Evolutionary conservation across 2,329 filamentous ascomycete species (phyloP), one percentile per base, ranked within the genome.

Genomic region (Aspergillus sp.): DNA sequence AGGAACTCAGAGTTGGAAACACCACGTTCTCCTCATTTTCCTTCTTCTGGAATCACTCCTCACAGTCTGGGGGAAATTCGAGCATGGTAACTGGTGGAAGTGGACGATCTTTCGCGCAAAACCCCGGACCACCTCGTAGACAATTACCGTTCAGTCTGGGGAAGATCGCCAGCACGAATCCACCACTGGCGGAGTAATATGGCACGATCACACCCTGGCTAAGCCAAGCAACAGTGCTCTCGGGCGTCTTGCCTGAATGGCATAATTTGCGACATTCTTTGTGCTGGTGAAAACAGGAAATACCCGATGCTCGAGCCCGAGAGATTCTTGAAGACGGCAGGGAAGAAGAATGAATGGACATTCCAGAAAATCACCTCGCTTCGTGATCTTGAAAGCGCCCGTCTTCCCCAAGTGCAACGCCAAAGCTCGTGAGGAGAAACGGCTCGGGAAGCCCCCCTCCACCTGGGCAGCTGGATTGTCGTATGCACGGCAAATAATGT

Each of bases 151-250:
- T 55, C 44, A 48, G 17, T 37, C 56, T 59, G 56, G 61, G 27
- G 58, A 62, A 47, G 61, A 62, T 65, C 57, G 56, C 44, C 61
- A 54, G 40, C 33, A 27, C 46, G 53, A 59, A 55, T 57, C 61
- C 59, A 60, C 61, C 59, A 64, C 43, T 64, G 12, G 52, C 24
- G 19, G 17, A 40, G 17, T 9, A 41, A 23, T 8, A 6, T 56
- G 11, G 48, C 47, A 55, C 48, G 40, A 56, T 55, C 24, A 49
- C 27, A 35, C 44, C 48, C 54, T 12, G 33, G 39, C 33, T 12
- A n/a, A 14, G 35, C 35, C 33, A 48, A 31, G 21, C 21, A 23
- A 15, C 12, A 17, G 43, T 9, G 17, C 27, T 21, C 23, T 14
- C 48, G 37, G 53, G 9, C 23, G 39, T 19, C 11, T 23, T 43